phyloP scores from a whole-genome alignment of 164 flowering plant genomes.

The Aristolochia contorta region DNA sequence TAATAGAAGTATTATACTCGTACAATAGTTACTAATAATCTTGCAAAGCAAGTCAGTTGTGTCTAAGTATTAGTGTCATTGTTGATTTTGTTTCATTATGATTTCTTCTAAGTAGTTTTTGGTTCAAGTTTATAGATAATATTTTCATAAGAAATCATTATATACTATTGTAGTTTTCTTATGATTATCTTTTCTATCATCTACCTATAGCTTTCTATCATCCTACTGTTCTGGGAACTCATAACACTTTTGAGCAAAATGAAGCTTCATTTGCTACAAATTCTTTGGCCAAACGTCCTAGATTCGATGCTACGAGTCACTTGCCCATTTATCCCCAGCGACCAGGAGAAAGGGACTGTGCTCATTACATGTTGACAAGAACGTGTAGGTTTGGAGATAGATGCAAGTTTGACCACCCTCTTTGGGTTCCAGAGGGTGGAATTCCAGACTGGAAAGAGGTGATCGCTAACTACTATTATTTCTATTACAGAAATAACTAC shows the following conservation, averaged over 20 bases:
- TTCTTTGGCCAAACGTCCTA: slow-evolving; percentile 83
- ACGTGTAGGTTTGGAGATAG: slow-evolving; percentile 95
- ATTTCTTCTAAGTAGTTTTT: slow-evolving; percentile 5
- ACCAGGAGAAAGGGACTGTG: slow-evolving; percentile 97
- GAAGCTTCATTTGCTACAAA: slow-evolving; percentile 77
- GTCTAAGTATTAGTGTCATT: not conserved
- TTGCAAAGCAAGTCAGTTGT: not conserved
- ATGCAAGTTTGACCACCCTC: slow-evolving; percentile 99
- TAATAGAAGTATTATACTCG: not conserved
- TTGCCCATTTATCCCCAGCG: slow-evolving; percentile 93
- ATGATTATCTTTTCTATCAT: slow-evolving; percentile 45
- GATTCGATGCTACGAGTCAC: slow-evolving; percentile 68
- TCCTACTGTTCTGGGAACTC: slow-evolving; percentile 63
- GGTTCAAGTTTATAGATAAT: slow-evolving; percentile 3
- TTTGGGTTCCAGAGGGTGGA: slow-evolving; percentile 99
- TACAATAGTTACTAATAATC: not conserved
- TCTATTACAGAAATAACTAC: not conserved
- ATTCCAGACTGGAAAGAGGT: slow-evolving; percentile 99
- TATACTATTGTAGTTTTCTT: slow-evolving; percentile 27
- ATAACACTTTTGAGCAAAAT: slow-evolving; percentile 69
- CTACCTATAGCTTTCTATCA: slow-evolving; percentile 79
- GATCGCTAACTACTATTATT: slow-evolving; percentile 24
- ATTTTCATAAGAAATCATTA: slow-evolving; percentile 15
- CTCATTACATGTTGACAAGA: slow-evolving; percentile 98
- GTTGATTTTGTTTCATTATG: not conserved